These are phyloP conservation scores for Moniliophthora roreri DNA, from an alignment of 1,284 basidiomycete species.

Conservation along the genomic window DNA sequence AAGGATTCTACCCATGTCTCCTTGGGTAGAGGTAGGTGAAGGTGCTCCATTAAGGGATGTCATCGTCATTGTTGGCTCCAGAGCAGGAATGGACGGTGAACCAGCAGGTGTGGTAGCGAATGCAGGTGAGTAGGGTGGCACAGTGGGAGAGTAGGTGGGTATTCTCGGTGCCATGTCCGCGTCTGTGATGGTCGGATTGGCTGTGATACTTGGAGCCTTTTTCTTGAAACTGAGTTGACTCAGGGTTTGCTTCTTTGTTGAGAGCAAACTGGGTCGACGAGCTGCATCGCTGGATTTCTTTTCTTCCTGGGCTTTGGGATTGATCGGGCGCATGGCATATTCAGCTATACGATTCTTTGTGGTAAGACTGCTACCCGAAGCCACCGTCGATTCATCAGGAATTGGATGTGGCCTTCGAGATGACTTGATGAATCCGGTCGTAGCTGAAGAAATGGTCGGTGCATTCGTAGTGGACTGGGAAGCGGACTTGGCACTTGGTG, in stretches of 20 bases:
- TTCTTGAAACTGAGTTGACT: constrained; percentile 8
- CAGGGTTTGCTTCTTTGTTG: neutral
- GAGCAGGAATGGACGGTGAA: neutral
- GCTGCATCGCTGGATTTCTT: neutral
- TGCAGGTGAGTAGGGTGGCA: neutral
- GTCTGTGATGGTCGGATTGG: constrained; percentile 2
- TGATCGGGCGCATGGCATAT: constrained; percentile 3
- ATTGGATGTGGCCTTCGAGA: neutral
- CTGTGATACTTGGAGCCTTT: constrained; percentile 2
- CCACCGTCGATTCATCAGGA: neutral
- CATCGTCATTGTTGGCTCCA: neutral
- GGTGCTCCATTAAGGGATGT: neutral
- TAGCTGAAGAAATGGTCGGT: neutral
- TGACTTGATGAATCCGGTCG: neutral
- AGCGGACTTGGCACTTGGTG: constrained; percentile 5
- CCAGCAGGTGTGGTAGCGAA: neutral
- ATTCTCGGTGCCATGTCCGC: neutral
- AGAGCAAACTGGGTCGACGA: neutral
- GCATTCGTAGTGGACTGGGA: constrained; percentile 2
- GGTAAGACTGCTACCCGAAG: constrained; percentile 9
- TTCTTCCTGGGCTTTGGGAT: constrained; percentile 4
- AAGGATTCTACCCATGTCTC: neutral
- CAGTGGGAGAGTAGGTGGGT: neutral
- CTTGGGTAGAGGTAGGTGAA: neutral
- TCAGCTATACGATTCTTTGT: constrained; percentile 13